phyloP scores from a whole-genome alignment of 2,329 filamentous ascomycete species.

The Monilinia fructicola region DNA sequence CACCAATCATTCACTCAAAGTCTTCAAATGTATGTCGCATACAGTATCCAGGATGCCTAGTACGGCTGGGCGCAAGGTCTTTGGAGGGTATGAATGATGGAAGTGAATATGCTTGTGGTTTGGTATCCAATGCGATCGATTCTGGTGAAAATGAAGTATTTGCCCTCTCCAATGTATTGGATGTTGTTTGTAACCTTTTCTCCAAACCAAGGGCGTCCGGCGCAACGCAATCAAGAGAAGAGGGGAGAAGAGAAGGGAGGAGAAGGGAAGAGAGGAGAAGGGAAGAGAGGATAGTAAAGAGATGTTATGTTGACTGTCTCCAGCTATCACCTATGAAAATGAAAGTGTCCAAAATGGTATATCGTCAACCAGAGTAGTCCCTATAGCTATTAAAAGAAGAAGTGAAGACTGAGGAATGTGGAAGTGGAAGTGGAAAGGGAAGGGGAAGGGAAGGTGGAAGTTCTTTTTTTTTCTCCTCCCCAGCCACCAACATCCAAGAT shows the following conservation, averaged over 20 bases:
- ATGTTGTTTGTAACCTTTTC: constrained; percentile 1
- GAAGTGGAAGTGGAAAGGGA: not conserved
- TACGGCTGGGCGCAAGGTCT: not conserved
- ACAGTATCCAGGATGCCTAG: constrained; percentile 6
- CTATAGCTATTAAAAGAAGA: constrained; percentile 2
- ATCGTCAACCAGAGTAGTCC: not conserved
- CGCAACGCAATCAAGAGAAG: not conserved
- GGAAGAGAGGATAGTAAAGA: too few relatives aligned
- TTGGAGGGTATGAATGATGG: not conserved
- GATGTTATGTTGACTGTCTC: not conserved
- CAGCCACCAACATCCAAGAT: constrained; percentile 6
- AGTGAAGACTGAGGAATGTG: constrained; percentile 9
- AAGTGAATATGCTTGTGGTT: not conserved
- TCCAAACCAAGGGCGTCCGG: constrained; percentile 8
- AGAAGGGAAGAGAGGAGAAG: too few relatives aligned
- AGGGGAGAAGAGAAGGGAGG: not conserved
- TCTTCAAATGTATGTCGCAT: constrained; percentile 1
- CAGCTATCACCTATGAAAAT: not conserved
- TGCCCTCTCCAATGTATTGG: not conserved
- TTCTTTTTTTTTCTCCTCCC: not conserved
- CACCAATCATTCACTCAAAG: constrained; percentile 1
- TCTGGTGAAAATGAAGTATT: not conserved
- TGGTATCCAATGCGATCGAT: not conserved
- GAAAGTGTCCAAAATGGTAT: not conserved
- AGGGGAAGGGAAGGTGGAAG: not conserved